Percentiles rank a stretch among this genome's conserved stretches.
These are phyloP conservation scores for Albifimbria verrucaria DNA, from an alignment of 2,329 filamentous ascomycete species.

Conservation along the genomic window DNA sequence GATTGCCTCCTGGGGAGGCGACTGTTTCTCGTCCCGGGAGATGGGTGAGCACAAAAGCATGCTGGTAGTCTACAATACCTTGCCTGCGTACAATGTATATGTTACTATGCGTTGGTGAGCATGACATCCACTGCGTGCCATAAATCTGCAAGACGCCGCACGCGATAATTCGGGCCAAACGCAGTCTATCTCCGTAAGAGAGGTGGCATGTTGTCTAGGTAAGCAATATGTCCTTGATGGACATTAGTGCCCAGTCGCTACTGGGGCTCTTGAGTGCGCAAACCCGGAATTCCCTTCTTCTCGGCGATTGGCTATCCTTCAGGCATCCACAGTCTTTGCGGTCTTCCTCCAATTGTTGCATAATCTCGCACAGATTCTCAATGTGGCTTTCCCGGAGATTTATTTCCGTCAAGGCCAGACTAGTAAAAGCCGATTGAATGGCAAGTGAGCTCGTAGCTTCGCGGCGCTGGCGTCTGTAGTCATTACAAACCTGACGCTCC, in stretches of 20 bases:
- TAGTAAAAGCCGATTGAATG: neutral
- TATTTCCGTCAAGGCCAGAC: neutral
- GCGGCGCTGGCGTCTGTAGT: neutral
- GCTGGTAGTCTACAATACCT: neutral
- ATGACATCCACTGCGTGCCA: neutral
- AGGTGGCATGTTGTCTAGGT: neutral
- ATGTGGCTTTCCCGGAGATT: neutral
- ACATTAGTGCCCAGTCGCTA: neutral
- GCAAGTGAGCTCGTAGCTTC: neutral
- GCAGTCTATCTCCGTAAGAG: neutral
- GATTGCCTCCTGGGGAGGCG: neutral
- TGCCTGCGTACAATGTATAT: neutral
- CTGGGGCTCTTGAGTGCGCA: neutral
- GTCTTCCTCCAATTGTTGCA: neutral
- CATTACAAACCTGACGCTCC: neutral
- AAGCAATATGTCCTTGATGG: neutral
- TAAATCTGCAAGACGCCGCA: neutral
- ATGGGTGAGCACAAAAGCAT: neutral
- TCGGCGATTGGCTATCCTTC: neutral
- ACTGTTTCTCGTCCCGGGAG: neutral
- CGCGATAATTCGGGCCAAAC: neutral
- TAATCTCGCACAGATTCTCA: neutral
- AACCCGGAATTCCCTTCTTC: neutral
- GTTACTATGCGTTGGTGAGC: neutral
- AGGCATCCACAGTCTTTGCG: neutral